Percentiles rank a stretch among this genome's conserved stretches.
Conservation (phyloP, 1,284 basidiomycete genomes). For the Irpex rosettiformis region DNA sequence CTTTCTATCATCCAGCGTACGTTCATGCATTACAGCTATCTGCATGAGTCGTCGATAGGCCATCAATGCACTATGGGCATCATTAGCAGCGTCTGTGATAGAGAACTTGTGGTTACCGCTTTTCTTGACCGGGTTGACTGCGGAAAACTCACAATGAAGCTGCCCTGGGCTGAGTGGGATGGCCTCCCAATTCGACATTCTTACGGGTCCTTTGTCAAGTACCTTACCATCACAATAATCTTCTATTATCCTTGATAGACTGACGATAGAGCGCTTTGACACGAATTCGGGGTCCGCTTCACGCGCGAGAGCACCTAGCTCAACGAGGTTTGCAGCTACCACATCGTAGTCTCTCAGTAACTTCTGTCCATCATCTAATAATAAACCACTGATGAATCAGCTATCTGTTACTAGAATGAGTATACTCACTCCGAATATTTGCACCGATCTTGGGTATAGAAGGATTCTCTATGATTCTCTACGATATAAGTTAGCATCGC, state of each 20-base stretch:
- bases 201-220: constrained; percentile 47
- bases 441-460: constrained; percentile 51
- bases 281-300: constrained; percentile 43
- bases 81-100: constrained; percentile 55
- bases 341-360: constrained; percentile 60
- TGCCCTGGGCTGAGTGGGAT: constrained; percentile 38
- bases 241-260: constrained; percentile 50
- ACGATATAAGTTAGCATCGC: no score
- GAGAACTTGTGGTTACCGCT: not conserved
- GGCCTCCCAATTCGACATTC: constrained; percentile 58
- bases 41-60: constrained; percentile 41
- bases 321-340: constrained; percentile 45
- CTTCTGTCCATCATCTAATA: constrained; percentile 64
- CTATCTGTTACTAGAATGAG: no score
- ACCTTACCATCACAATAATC: constrained; percentile 42
- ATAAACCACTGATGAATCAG: no score
- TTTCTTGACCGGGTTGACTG: no score
- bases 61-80: constrained; percentile 50
- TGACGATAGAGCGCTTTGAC: constrained; percentile 40
- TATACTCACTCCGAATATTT: constrained; percentile 63
- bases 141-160: constrained; percentile 42
- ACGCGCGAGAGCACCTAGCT: constrained; percentile 50
- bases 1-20: constrained; percentile 24
- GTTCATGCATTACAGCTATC: constrained; percentile 30
- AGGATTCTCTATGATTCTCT: constrained; percentile 49